A percentile compares a stretch with the other conserved stretches of the same genome.
Evolutionary conservation across 192 early-diverging fungal species (phyloP).

Genomic region (Chytriomyces confervae): DNA sequence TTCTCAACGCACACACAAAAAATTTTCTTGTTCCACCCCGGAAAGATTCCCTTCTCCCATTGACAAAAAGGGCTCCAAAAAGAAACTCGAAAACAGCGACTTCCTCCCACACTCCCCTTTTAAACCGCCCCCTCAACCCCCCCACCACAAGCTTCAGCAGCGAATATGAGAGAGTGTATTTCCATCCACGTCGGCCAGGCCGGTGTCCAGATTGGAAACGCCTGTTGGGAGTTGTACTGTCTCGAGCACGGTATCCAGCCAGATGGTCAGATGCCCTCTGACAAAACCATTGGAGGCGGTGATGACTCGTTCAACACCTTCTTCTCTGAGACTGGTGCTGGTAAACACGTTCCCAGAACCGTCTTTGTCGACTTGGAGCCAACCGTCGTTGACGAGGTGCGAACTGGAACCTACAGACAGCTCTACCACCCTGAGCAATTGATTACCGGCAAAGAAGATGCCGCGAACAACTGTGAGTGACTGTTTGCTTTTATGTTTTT

Average conservation of each 20-base stretch:
- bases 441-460: slow-evolving; percentile 99
- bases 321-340: slow-evolving; percentile 97
- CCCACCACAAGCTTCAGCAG: no score
- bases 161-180: slow-evolving; percentile 73
- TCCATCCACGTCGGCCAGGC: slow-evolving; percentile 85
- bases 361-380: slow-evolving; percentile 80
- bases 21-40: no score
- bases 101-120: no score
- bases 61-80: no score
- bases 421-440: slow-evolving; percentile 92
- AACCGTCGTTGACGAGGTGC: slow-evolving; percentile 61
- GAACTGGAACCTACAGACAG: slow-evolving; percentile 94
- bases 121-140: no score
- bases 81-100: no score
- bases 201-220: slow-evolving; percentile 99
- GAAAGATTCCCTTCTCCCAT: no score
- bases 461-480: slow-evolving; percentile 84
- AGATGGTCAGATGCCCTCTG: slow-evolving; percentile 81
- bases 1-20: no score
- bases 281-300: slow-evolving; percentile 73
- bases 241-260: slow-evolving; percentile 96
- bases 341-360: slow-evolving; percentile 98
- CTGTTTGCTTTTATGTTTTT: no score
- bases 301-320: slow-evolving; percentile 88
- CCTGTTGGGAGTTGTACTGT: slow-evolving; percentile 97